These are phyloP conservation scores for Boletellus deceptivus DNA, from an alignment of 1,284 basidiomycete genomes.

Conservation along the genomic window DNA sequence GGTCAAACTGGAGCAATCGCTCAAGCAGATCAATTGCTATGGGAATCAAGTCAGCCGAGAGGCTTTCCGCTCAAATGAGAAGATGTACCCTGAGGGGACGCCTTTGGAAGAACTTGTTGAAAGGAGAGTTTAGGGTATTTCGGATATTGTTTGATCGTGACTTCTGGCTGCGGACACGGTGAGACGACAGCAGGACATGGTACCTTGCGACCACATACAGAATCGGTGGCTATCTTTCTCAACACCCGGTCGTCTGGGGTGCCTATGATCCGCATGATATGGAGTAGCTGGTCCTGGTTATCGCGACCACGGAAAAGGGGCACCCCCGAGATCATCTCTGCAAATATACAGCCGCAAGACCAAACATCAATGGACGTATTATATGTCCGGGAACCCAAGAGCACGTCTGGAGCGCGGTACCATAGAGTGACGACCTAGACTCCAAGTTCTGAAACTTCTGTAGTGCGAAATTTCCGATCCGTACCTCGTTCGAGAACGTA, in stretches of 20 bases:
- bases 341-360: conserved; percentile 99
- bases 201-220: conserved; percentile 50
- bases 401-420: conserved; percentile 98
- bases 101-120: conserved; percentile 88
- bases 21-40: conserved; percentile 93
- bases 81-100: conserved; percentile 76
- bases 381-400: conserved; percentile 96
- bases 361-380: conserved; percentile 99
- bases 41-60: conserved; percentile 10
- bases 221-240: conserved; percentile 88
- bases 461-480: conserved; percentile 17
- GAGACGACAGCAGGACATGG: conserved; percentile 9
- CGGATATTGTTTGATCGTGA: conserved; percentile 84
- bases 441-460: conserved; percentile 9
- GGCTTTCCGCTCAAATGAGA: not conserved
- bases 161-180: conserved; percentile 71
- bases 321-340: conserved; percentile 97
- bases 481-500: conserved; percentile 92
- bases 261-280: conserved; percentile 97
- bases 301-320: conserved; percentile 97
- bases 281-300: conserved; percentile 96
- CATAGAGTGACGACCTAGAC: conserved; percentile 92
- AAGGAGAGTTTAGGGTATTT: conserved; percentile 91
- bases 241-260: conserved; percentile 91
- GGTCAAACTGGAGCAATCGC: conserved; percentile 95